These are phyloP conservation scores for Akanthomyces muscarius DNA, from an alignment of 2,329 filamentous ascomycete genomes.

Conservation along the genomic window DNA sequence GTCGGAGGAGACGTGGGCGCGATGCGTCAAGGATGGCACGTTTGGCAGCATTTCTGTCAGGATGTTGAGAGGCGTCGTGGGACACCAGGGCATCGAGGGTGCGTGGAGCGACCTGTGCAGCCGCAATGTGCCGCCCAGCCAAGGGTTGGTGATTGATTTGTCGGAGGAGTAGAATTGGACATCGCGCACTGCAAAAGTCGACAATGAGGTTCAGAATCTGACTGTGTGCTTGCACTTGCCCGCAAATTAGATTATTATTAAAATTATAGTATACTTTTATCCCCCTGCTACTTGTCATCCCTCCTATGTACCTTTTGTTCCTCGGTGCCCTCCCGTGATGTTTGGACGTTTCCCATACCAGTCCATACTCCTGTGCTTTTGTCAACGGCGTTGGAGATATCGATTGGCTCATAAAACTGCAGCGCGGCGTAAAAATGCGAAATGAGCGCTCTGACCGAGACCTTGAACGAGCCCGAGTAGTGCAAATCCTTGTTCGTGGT, in stretches of 20 bases:
- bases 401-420: slow-evolving; percentile 1
- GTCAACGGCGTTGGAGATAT: neutral
- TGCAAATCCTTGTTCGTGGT: neutral
- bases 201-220: too few species aligned
- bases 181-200: too few species aligned
- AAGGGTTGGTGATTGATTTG: neutral
- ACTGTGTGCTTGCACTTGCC: too few species aligned
- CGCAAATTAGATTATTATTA: too few species aligned
- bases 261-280: too few species aligned
- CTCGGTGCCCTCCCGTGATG: neutral
- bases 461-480: slow-evolving; percentile 8
- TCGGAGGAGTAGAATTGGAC: neutral
- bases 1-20: neutral
- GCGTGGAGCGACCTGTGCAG: slow-evolving; percentile 10
- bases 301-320: neutral
- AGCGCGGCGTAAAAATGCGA: slow-evolving; percentile 4
- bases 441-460: neutral
- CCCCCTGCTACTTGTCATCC: neutral
- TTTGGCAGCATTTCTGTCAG: neutral
- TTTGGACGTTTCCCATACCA: neutral
- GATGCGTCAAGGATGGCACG: neutral
- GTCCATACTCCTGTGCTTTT: neutral
- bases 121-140: slow-evolving; percentile 1
- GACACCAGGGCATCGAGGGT: neutral
- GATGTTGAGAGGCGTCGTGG: neutral